Evolutionary conservation across 2,329 filamentous ascomycete genomes (phyloP), one percentile per base, ranked within the genome.

Genomic region (Hymenoscyphus infarciens): DNA sequence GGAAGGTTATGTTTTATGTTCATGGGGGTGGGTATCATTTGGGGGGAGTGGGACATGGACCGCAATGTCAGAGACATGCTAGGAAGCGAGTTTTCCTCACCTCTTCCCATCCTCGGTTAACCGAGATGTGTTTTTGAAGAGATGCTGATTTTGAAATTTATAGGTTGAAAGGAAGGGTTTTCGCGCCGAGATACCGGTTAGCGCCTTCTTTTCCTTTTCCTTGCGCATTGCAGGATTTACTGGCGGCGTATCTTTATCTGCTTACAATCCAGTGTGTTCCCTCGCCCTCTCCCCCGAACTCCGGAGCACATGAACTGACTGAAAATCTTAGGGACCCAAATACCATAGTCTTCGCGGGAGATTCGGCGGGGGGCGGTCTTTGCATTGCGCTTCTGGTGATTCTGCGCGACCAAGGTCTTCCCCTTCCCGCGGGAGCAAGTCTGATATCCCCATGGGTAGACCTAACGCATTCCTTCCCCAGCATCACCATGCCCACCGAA

Each of bases 361-460:
- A 97, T 72, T 97, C 92, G 2, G 93, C 93, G 0, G 93, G 93
- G n/a, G 93, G 87, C 45, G 93, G 92, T 13, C 92, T 97, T 89
- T 83, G 91, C 0, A 69, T 96, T 3, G 27, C 82, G 11, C 79
- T 96, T 74, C 77, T 97, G 60, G 87, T 94, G 49, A 83, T 87
- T 1, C 76, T 97, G 62, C 86, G 93, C 65, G 92, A 97, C 70
- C 89, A 90, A 73, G 88, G 87, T 2, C 31, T 59, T 11, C 89
- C 92, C 5, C 76, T 97, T n/a, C 93, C 93, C 0, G 92, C 93
- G 1, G 94, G 94, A 1, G 92, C 89, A 6, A 87, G 97, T 55
- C 80, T 97, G 52, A 90, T 97, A 60, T 96, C 91, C 59, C 93
- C 93, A 0, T 98, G 94, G 94, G 92, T 93, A 8, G 94, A 98